phyloP scores from a whole-genome alignment of 805 yeast species.

The Kregervanrija delftensis region DNA sequence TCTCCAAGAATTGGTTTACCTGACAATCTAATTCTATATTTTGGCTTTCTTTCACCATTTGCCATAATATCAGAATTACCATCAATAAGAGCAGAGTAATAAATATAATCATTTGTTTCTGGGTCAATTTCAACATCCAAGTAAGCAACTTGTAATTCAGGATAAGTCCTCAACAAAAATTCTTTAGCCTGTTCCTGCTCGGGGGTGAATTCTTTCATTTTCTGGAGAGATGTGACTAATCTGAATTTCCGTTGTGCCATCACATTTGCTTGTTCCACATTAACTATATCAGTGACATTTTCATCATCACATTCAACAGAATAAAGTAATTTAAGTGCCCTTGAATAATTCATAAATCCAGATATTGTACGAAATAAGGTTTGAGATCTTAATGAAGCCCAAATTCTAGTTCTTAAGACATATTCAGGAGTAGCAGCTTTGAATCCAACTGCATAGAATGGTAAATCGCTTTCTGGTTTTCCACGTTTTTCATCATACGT shows the following conservation, averaged over 20 bases:
- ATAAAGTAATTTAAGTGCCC: constrained; percentile 63
- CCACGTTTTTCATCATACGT: constrained; percentile 6
- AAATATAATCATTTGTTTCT: constrained; percentile 38
- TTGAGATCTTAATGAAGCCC: constrained; percentile 83
- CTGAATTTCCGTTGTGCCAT: constrained; percentile 59
- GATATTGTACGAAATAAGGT: constrained; percentile 76
- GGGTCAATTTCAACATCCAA: constrained; percentile 46
- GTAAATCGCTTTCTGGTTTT: constrained; percentile 41
- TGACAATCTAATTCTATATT: constrained; percentile 57
- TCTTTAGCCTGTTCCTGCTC: constrained; percentile 57
- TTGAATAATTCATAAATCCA: constrained; percentile 73
- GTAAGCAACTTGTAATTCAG: constrained; percentile 59
- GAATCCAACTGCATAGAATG: constrained; percentile 66
- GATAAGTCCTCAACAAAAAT: constrained; percentile 55
- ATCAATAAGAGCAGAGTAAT: constrained; percentile 64
- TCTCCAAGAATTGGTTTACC: constrained; percentile 83
- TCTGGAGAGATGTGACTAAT: constrained; percentile 61
- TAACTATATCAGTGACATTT: constrained; percentile 27
- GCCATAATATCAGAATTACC: constrained; percentile 57
- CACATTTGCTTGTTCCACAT: constrained; percentile 37
- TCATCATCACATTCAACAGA: constrained; percentile 41
- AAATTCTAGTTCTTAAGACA: constrained; percentile 64
- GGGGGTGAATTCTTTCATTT: constrained; percentile 43
- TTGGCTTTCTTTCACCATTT: constrained; percentile 53
- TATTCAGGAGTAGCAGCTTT: constrained; percentile 57